These are phyloP conservation scores for Scenedesmus sp. DNA, from an alignment of 163 green algal species.

Conservation along the genomic window DNA sequence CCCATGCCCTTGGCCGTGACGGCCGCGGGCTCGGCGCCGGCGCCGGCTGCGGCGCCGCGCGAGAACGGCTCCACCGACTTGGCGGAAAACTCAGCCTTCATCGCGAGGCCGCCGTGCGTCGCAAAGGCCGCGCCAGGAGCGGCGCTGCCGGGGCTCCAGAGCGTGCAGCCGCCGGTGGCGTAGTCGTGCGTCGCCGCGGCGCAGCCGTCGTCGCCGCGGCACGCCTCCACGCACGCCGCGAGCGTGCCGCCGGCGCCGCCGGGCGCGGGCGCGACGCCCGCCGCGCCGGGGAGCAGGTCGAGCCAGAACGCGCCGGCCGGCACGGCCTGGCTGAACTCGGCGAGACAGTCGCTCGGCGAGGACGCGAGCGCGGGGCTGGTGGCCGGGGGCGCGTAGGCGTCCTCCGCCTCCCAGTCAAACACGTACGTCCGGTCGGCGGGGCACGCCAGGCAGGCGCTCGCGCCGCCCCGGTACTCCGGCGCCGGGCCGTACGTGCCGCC, in stretches of 20 bases:
- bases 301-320: background rate
- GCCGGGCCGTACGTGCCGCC: background rate
- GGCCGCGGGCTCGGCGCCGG: too few species aligned
- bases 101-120: too few species aligned
- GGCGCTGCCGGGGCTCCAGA: conserved; percentile 2
- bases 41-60: too few species aligned
- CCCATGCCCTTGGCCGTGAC: too few species aligned
- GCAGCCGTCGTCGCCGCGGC: background rate
- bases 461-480: background rate
- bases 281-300: background rate
- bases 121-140: too few species aligned
- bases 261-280: too few species aligned
- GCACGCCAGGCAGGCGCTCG: background rate
- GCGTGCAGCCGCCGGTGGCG: background rate
- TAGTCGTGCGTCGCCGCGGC: conserved; percentile 4
- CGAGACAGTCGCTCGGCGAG: background rate
- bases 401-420: background rate
- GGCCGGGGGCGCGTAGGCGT: background rate
- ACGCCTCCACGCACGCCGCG: background rate
- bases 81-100: too few species aligned
- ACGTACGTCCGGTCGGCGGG: background rate
- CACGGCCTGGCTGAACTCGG: background rate
- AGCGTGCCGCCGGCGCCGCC: too few species aligned
- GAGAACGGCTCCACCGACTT: too few species aligned
- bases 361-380: background rate